Evolutionary conservation across 2,329 filamentous ascomycete genomes (phyloP), one percentile per base, ranked within the genome.

Genomic region (Trichoderma sp.): DNA sequence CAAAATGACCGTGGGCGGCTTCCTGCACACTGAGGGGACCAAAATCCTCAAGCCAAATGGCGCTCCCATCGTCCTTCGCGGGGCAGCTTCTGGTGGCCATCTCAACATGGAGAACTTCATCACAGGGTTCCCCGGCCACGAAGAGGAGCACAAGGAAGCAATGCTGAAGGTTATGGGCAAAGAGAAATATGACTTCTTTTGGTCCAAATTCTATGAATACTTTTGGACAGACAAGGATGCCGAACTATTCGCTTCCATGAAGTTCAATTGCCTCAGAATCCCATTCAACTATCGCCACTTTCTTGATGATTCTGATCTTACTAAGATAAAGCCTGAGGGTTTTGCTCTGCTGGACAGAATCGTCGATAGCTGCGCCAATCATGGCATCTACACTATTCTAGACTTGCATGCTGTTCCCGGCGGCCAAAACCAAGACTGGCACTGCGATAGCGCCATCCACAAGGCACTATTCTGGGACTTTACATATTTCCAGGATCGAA

Each of bases 101-200:
- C 62, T 65, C 33, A 65, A 65, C 62, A 65, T 65, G 62, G 62
- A 65, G 33, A 65, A 65, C 12, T 65, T 65, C 62, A 65, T 65
- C 62, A 65, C 62, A 27, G 62, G 62, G 12, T 64, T 64, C 62
- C 33, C 62, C 6, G 62, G 62, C n/a, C 62, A 65, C n/a, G 62
- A 65, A 18, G 33, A 65, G 2, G 62, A 65, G 33, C 62, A 65
- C 33, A 38, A 38, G n/a, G 62, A 38, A 4, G 62, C 62, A 8
- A 38, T 65, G 31, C 4, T 65, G 4, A 38, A 65, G 6, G 33
- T 41, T 3, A 38, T 65, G 33, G 62, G 62, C n/a, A 27, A 65
- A 41, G 62, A 65, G 12, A 65, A 65, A 27, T 38, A 38, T 35
- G 62, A 41, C 6, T 65, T 65, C 16, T 65, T 41, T 7, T 65